Evolutionary conservation across 345 rosid genomes (phyloP), one percentile per base, ranked within the genome.

Genomic region (Camelina hispida): DNA sequence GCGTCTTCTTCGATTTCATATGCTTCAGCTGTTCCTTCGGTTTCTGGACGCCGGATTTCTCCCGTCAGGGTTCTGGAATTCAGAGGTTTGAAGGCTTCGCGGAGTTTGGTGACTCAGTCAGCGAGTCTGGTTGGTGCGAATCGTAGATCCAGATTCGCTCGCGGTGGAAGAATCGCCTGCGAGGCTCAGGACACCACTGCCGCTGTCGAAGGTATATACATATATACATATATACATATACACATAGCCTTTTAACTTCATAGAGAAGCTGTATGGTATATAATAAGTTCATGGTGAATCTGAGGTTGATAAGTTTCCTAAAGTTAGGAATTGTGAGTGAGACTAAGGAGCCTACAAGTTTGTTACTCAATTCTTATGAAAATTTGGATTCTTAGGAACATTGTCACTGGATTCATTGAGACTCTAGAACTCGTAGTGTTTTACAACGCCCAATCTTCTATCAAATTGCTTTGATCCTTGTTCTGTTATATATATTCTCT

Each of bases 111-210:
- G 69, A 18, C 78, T 62, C 69, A 54, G 16, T 69, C 82, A 13
- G 64, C 46, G 14, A 66, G 40, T 38, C 30, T 32, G 2, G 23
- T 32, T 1, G 34, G 16, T 15, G 9, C 2, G 54, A 73, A 35
- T 62, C 74, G 58, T 0, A 62, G 65, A 61, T 53, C 74, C 15
- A 0, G 51, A 32, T 37, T 37, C 35, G 4, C 58, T 46, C 78
- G 71, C 14, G 63, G 70, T 35, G 74, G 66, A 44, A 7, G 78
- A 68, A 61, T 78, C 32, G 13, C 28, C 16, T 73, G 66, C 37
- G 81, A 73, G 38, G 47, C 81, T 68, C 78, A 79, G 67, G 82
- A 79, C 64, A 56, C 71, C 54, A 57, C 78, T 13, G 76, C 78
- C 18, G 75, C 75, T 42, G 79, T 74, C 35, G 79, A 74, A 67